Percentiles rank a stretch among this genome's conserved stretches.
Evolutionary conservation across 352 stramenopile genomes (phyloP).

Genomic region (Pythium diclinum): DNA sequence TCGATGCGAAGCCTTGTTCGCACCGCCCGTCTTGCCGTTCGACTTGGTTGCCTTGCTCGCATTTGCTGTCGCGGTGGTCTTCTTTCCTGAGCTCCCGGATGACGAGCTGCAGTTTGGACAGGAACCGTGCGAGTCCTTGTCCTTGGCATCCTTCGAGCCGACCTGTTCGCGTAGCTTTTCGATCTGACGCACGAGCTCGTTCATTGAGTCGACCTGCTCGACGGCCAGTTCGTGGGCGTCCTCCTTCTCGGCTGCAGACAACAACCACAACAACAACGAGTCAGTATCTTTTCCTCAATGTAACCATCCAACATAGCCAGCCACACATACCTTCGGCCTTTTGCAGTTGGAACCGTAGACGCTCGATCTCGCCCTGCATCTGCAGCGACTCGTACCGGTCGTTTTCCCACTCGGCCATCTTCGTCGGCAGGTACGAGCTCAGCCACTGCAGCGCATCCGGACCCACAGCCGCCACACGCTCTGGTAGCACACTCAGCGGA

Average conservation of each 20-base stretch:
- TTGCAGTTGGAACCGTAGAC: constrained; percentile 68
- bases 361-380: constrained; percentile 79
- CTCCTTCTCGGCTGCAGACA: constrained; percentile 53
- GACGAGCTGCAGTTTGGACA: constrained; percentile 38
- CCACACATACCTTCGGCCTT: constrained; percentile 52
- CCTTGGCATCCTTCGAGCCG: constrained; percentile 15
- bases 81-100: neutral
- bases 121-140: constrained; percentile 17
- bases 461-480: constrained; percentile 61
- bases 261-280: neutral
- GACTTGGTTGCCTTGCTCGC: constrained; percentile 6
- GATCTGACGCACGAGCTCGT: constrained; percentile 73
- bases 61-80: neutral
- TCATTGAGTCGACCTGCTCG: constrained; percentile 80
- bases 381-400: constrained; percentile 69
- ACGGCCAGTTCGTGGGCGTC: constrained; percentile 73
- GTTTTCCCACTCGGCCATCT: constrained; percentile 76
- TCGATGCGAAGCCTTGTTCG: constrained; percentile 19
- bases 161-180: constrained; percentile 58
- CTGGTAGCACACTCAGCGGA: constrained; percentile 64
- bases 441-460: constrained; percentile 72
- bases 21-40: constrained; percentile 12
- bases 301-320: neutral
- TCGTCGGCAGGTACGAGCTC: constrained; percentile 58
- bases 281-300: neutral